phyloP scores from a whole-genome alignment of 78 protist species.

The Neovahlkampfia damariscottae region DNA sequence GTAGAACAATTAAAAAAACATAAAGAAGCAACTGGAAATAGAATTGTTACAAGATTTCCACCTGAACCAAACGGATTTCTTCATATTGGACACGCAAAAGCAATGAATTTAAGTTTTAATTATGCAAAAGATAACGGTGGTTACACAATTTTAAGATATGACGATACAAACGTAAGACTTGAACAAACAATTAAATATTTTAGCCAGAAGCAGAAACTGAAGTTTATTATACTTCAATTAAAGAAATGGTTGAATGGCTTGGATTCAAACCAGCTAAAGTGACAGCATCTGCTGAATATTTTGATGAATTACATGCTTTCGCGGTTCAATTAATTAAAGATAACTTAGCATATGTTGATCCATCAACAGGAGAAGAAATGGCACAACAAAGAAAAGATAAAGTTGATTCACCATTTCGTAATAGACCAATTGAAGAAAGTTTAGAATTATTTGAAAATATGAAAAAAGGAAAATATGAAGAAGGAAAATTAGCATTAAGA shows the following conservation, averaged over 20 bases:
- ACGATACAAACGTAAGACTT: constrained; percentile 99
- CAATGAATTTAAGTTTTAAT: constrained; percentile 86
- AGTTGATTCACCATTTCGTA: constrained; percentile 68
- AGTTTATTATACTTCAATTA: constrained; percentile 75
- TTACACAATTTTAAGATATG: constrained; percentile 81
- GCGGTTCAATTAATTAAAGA: constrained; percentile 79
- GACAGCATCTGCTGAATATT: constrained; percentile 87
- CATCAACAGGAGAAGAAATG: constrained; percentile 63
- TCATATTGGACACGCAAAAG: constrained; percentile 99
- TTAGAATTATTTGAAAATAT: constrained; percentile 74
- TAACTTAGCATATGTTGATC: constrained; percentile 90
- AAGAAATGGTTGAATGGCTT: constrained; percentile 77
- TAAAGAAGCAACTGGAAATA: constrained; percentile 58
- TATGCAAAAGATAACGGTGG: constrained; percentile 72
- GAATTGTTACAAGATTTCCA: constrained; percentile 87
- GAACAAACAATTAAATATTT: too few species aligned
- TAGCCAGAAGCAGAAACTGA: constrained; percentile 91
- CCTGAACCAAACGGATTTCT: constrained; percentile 99
- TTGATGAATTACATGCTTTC: constrained; percentile 74
- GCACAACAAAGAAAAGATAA: constrained; percentile 21
- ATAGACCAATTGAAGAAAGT: constrained; percentile 83
- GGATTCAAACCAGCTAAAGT: constrained; percentile 72
- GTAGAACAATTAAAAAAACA: constrained; percentile 7
- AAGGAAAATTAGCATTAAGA: constrained; percentile 81
- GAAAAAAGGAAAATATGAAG: constrained; percentile 73